phyloP scores from a whole-genome alignment of 2,329 filamentous ascomycete genomes.

The Aspergillus sp. region DNA sequence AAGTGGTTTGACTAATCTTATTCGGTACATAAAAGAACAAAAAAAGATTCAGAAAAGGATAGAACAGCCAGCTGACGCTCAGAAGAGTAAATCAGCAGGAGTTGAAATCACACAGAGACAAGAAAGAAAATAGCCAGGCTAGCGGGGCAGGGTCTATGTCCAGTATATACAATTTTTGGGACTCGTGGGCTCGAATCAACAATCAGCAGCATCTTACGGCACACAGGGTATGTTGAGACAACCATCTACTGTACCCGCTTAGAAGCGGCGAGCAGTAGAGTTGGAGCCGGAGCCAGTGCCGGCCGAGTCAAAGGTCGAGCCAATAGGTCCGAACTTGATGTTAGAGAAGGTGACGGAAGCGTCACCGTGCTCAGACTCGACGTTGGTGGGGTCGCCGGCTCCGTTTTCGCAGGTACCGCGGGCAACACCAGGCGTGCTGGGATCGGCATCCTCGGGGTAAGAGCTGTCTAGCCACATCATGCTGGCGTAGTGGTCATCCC shows the following conservation, averaged over 20 bases:
- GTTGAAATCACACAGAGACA: neutral
- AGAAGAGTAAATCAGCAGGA: neutral
- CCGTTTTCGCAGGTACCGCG: constrained; percentile 56
- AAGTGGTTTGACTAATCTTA: neutral
- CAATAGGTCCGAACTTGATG: constrained; percentile 59
- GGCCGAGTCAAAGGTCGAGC: constrained; percentile 48
- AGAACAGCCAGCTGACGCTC: neutral
- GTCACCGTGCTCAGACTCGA: constrained; percentile 50
- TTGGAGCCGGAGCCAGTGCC: neutral
- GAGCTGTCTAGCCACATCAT: constrained; percentile 74
- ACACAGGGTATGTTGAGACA: neutral
- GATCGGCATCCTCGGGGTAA: constrained; percentile 53
- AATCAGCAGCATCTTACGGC: neutral
- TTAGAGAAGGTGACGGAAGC: constrained; percentile 58
- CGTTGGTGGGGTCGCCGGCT: constrained; percentile 52
- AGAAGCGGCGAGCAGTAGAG: constrained; percentile 2
- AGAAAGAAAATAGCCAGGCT: neutral
- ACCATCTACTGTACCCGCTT: neutral
- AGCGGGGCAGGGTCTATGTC: neutral
- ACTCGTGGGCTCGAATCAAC: neutral
- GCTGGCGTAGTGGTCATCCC: constrained; percentile 66
- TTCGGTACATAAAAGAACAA: neutral
- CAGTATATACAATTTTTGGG: constrained; percentile 1
- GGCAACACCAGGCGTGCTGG: constrained; percentile 47
- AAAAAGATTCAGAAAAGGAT: neutral